These are phyloP conservation scores for Hypholoma sublateritium DNA, from an alignment of 768 basidiomycete species.

Conservation along the genomic window DNA sequence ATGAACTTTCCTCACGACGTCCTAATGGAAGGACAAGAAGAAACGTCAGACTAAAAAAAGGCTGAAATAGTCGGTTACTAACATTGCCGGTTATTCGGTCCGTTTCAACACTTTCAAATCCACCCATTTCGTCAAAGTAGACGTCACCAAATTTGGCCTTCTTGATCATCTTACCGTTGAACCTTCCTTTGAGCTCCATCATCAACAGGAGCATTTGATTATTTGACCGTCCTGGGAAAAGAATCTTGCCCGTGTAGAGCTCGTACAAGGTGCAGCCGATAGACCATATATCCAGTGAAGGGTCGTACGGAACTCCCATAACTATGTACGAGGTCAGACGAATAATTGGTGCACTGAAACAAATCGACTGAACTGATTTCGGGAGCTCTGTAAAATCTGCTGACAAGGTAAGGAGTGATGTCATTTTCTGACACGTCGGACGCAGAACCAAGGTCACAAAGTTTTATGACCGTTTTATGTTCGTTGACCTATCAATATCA, in stretches of 20 bases:
- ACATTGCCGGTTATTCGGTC: slow-evolving; percentile 85
- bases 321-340: slow-evolving; percentile 44
- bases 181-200: slow-evolving; percentile 72
- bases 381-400: slow-evolving; percentile 93
- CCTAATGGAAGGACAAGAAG: slow-evolving; percentile 44
- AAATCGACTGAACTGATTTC: slow-evolving; percentile 78
- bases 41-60: background rate
- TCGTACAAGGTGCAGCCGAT: slow-evolving; percentile 97
- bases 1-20: slow-evolving; percentile 77
- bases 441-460: slow-evolving; percentile 97
- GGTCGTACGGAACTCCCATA: slow-evolving; percentile 93
- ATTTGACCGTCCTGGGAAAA: slow-evolving; percentile 95
- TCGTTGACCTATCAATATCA: slow-evolving; percentile 75
- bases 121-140: slow-evolving; percentile 93
- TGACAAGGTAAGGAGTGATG: slow-evolving; percentile 94
- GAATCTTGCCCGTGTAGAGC: slow-evolving; percentile 93
- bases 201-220: slow-evolving; percentile 25
- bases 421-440: slow-evolving; percentile 94
- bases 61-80: slow-evolving; percentile 31
- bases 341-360: background rate
- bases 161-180: slow-evolving; percentile 93
- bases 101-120: slow-evolving; percentile 80
- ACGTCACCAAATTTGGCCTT: slow-evolving; percentile 88
- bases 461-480: slow-evolving; percentile 87
- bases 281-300: slow-evolving; percentile 93